Evolutionary conservation across 78 protist genomes (phyloP), one percentile per base, ranked within the genome.

Genomic region (Polysphondylium violaceum): DNA sequence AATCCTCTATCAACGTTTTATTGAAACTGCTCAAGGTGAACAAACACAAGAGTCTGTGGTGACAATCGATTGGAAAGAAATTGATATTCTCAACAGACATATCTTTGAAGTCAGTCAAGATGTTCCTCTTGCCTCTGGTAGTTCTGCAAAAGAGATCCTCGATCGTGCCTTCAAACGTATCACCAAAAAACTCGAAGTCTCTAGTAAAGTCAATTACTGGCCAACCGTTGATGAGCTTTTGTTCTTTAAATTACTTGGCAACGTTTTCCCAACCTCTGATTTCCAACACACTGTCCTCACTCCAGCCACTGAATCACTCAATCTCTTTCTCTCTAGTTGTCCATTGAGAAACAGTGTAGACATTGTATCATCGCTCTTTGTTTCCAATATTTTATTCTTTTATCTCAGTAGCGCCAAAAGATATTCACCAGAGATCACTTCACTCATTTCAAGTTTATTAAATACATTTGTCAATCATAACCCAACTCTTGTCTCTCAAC

Each of bases 221-320:
- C 94, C 94, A 68, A 47, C n/a, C 21, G 58, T 63, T 23, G 36
- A 40, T 19, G 89, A 88, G 21, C 19, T 88, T 61, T 17, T 88
- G n/a, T 60, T 76, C 8, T 31, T 88, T 40, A 65, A 76, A 73
- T 67, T 88, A 44, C 14, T 88, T 60, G 74, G 61, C 8, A 78
- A 59, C 50, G 50, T 88, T 14, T 88, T 74, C 79, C 94, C 94
- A 71, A 75, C 76, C 1, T 56, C 87, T 36, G 94, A 88, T 63
- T 76, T 67, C 73, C 81, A 76, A n/a, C 94, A 88, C 47, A 75
- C 68, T 59, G 85, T 88, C 11, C 5, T 71, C 14, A 88, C 94
- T 35, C 94, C 94, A 47, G 27, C 94, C 36, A 55, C 65, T 23
- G 64, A 29, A 2, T 41, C 64, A 14, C 44, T 88, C n/a, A 76